Conservation (phyloP, 2,329 filamentous ascomycete species). For the Fusarium pseudoanthophilum region DNA sequence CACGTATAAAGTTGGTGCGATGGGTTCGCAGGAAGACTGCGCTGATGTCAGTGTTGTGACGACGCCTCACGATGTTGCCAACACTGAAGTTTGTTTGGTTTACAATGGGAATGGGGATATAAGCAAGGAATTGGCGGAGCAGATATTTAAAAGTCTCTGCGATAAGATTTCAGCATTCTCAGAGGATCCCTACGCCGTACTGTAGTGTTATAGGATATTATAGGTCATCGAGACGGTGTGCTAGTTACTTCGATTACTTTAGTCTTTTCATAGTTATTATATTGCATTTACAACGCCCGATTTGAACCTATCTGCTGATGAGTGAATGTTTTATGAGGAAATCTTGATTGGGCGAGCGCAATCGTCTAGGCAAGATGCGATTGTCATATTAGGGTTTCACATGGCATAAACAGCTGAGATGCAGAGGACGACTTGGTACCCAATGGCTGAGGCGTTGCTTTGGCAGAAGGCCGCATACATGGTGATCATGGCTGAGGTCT, state of each 20-base stretch:
- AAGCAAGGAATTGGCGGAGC: neutral
- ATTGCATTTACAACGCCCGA: neutral
- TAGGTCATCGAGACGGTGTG: fast-evolving
- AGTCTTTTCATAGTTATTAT: fast-evolving
- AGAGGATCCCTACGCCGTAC: neutral
- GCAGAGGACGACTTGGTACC: no score
- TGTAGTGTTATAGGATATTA: neutral
- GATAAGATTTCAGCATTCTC: conserved; percentile 18
- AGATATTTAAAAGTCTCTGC: conserved; percentile 28
- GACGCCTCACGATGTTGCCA: conserved; percentile 22
- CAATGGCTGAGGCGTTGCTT: no score
- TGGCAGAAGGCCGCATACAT: no score
- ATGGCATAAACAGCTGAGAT: no score
- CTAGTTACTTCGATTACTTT: neutral
- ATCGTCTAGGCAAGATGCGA: no score
- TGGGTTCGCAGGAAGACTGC: conserved; percentile 33
- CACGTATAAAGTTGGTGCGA: conserved; percentile 31
- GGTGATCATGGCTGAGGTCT: no score
- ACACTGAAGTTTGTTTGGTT: conserved; percentile 35
- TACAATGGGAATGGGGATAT: conserved; percentile 18
- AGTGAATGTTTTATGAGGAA: no score
- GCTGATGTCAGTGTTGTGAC: conserved; percentile 41
- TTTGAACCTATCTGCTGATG: fast-evolving
- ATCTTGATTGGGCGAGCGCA: no score
- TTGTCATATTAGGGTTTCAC: no score